Evolutionary conservation across 495 filamentous ascomycete species (phyloP).

Genomic region (Hypoxylon lienhwacheense): DNA sequence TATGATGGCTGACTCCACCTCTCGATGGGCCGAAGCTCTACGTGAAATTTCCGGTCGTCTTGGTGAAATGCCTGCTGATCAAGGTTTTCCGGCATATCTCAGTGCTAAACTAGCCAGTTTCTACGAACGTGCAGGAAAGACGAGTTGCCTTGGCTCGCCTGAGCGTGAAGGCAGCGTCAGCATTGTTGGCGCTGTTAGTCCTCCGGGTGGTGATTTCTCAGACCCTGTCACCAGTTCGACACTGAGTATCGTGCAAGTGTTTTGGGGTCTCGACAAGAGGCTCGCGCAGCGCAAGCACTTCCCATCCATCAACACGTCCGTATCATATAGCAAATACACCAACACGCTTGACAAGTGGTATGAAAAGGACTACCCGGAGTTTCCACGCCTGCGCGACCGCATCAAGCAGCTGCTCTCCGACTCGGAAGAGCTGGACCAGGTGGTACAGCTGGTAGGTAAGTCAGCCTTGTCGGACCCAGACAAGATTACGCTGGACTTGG

Average conservation of each 20-base stretch:
- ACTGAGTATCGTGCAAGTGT: conserved; percentile 97
- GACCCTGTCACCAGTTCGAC: conserved; percentile 96
- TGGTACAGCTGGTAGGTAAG: conserved; percentile 98
- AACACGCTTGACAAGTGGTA: conserved; percentile 86
- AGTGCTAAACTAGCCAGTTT: conserved; percentile 96
- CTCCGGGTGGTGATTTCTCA: conserved; percentile 98
- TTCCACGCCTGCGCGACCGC: conserved; percentile 87
- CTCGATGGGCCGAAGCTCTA: conserved; percentile 96
- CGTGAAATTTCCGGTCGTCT: conserved; percentile 99
- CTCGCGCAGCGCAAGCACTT: conserved; percentile 99
- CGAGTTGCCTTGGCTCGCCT: conserved; percentile 81
- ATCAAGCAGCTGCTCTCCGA: conserved; percentile 91
- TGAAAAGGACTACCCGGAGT: conserved; percentile 88
- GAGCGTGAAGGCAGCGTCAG: conserved; percentile 87
- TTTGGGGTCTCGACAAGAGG: conserved; percentile 99
- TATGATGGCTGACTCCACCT: conserved; percentile 99
- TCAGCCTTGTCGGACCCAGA: conserved; percentile 93
- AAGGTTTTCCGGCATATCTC: conserved; percentile 98
- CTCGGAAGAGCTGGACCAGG: conserved; percentile 96
- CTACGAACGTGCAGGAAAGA: conserved; percentile 96
- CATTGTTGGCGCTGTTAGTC: conserved; percentile 96
- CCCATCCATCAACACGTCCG: conserved; percentile 94
- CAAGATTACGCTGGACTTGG: conserved; percentile 97
- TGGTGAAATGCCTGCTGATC: conserved; percentile 99
- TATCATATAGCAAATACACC: conserved; percentile 98